Percentiles rank a stretch among this genome's conserved stretches.
phyloP scores from a whole-genome alignment of 208 protist genomes.

The Acanthamoeba royreba region DNA sequence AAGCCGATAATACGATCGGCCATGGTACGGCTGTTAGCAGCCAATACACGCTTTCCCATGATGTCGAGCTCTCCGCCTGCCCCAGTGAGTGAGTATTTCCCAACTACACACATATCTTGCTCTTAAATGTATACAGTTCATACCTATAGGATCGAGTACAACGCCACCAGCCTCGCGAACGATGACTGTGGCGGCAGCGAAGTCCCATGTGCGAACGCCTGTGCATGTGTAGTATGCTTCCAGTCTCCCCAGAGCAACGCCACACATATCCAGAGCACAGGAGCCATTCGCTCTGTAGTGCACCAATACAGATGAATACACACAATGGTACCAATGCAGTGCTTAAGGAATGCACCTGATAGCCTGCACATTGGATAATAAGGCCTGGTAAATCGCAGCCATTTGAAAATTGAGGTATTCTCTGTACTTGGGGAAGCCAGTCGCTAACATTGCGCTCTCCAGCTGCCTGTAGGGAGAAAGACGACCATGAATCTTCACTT shows the following conservation, averaged over 20 bases:
- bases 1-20: not conserved
- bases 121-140: too few relatives aligned
- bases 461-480: not conserved
- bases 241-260: slow-evolving; percentile 58
- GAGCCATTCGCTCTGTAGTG: slow-evolving; percentile 54
- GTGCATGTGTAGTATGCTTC: slow-evolving; percentile 70
- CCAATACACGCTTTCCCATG: not conserved
- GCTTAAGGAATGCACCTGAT: not conserved
- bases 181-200: slow-evolving; percentile 56
- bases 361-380: not conserved
- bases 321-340: not conserved
- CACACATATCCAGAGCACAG: slow-evolving; percentile 65
- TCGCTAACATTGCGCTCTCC: not conserved
- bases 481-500: slow-evolving; percentile 43
- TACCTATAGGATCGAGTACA: not conserved
- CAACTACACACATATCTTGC: too few relatives aligned
- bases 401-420: not conserved
- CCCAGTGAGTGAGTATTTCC: too few relatives aligned
- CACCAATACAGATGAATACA: slow-evolving; percentile 6
- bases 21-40: not conserved
- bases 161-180: slow-evolving; percentile 64
- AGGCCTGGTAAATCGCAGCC: not conserved
- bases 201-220: slow-evolving; percentile 73
- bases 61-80: not conserved
- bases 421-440: slow-evolving; percentile 3